Base-by-base conservation (phyloP, 2,329 filamentous ascomycete species). In the Monosporascus sp. region DNA sequence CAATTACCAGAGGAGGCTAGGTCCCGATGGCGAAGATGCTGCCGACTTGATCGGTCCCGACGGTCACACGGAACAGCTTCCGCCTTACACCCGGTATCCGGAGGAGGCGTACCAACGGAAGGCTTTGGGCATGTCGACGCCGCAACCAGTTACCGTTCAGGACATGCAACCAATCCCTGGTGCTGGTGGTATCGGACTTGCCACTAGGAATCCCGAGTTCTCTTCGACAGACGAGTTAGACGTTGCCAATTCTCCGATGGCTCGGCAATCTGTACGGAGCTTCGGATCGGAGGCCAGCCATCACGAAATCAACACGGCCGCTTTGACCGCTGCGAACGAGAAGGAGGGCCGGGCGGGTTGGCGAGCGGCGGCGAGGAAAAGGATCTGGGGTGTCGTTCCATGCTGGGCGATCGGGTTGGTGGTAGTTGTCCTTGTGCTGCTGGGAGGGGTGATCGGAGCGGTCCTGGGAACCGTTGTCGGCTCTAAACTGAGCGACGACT, bases 1-100 rank as follows among this genome's bases (percentile, higher is more conserved):
- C 55, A 74, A 79, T 51, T 96, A 91, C 62, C 88, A 87, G 64
- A 77, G 88, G 57, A 83, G 87, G 50, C 71, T 90, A 50, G 89
- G 88, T 0, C 87, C 89, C 0, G 88, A 91, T 53, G 90, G 90
- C 50, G 90, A 96, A 71, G 92, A 96, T 62, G 76, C 82, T n/a
- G 90, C 87, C 47, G 91, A 92, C 67, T 83, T 97, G 51, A 87
- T 97, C 50, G 91, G 91, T 1, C 89, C 88, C 0, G 85, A 96
- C 64, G 92, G 92, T 1, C 91, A 97, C 66, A 87, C 88, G 1
- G 93, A 97, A 70, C 90, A 96, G 68, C 75, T 97, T 18, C 93
- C 93, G 14, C 93, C 93, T 1, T 97, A 97, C 67, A 89, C 90
- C 15, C 81, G 90, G 67, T 97, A 95, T 70, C 90, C 92, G 2